Conservation (phyloP, 2,329 filamentous ascomycete genomes). For the Cordyceps fumosorosea region DNA sequence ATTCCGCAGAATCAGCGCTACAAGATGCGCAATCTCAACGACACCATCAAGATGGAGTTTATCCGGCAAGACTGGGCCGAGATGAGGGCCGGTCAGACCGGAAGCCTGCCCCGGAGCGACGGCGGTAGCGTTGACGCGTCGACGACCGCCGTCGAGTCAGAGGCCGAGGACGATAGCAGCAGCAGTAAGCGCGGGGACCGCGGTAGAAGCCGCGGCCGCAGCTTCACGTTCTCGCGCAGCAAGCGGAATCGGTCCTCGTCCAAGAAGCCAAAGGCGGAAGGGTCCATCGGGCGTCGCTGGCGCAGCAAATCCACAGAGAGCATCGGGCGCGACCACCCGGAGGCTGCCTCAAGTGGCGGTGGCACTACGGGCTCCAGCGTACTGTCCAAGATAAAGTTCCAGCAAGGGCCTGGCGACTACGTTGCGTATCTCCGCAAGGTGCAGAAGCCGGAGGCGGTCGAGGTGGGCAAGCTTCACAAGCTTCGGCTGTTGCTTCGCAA, state of each 20-base stretch:
- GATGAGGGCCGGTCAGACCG: constrained; percentile 45
- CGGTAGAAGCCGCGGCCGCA: constrained; percentile 57
- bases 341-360: constrained; percentile 25
- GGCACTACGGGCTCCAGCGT: constrained; percentile 49
- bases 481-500: constrained; percentile 82
- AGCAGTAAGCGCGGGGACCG: constrained; percentile 36
- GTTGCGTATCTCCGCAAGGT: constrained; percentile 78
- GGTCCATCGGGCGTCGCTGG: constrained; percentile 55
- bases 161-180: constrained; percentile 39
- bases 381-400: constrained; percentile 64
- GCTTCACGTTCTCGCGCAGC: constrained; percentile 67
- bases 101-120: constrained; percentile 29
- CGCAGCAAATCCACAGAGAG: constrained; percentile 69
- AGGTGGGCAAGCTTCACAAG: constrained; percentile 94
- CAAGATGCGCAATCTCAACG: constrained; percentile 85
- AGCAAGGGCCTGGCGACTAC: constrained; percentile 74
- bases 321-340: constrained; percentile 53
- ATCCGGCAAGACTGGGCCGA: constrained; percentile 82
- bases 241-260: constrained; percentile 60
- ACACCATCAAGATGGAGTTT: constrained; percentile 92
- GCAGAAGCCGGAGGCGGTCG: constrained; percentile 73
- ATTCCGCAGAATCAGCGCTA: constrained; percentile 90
- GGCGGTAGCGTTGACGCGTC: constrained; percentile 23
- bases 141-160: constrained; percentile 30
- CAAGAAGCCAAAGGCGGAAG: constrained; percentile 62